Conservation (phyloP, 1,139 yeast species). For the Candida gigantensis region DNA sequence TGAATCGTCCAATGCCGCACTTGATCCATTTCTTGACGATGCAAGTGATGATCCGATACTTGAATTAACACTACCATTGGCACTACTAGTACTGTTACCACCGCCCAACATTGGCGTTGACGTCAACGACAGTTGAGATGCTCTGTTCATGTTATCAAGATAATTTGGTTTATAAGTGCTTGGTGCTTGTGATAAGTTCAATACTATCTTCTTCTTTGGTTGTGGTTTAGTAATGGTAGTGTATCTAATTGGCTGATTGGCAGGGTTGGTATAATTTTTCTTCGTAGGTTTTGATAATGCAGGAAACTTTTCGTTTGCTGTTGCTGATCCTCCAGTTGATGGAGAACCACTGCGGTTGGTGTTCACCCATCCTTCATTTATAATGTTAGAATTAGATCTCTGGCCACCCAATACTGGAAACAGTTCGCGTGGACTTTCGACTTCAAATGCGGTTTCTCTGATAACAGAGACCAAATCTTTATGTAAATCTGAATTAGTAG, state of each 20-base stretch:
- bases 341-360: constrained; percentile 19
- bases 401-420: constrained; percentile 37
- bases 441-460: constrained; percentile 22
- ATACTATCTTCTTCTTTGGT: constrained; percentile 15
- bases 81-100: constrained; percentile 7
- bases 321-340: too few species aligned
- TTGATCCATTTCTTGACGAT: constrained; percentile 10
- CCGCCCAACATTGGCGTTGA: constrained; percentile 21
- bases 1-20: constrained; percentile 16
- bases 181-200: constrained; percentile 20
- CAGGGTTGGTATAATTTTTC: constrained; percentile 15
- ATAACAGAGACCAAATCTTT: constrained; percentile 27
- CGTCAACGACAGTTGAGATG: constrained; percentile 14
- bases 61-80: neutral
- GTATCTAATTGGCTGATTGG: constrained; percentile 36
- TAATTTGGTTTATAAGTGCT: constrained; percentile 32
- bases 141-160: constrained; percentile 21
- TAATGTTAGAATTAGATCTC: constrained; percentile 17
- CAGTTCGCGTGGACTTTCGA: constrained; percentile 20
- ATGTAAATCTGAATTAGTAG: constrained; percentile 32
- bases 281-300: constrained; percentile 31
- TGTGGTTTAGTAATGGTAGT: constrained; percentile 41
- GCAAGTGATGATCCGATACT: constrained; percentile 5
- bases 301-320: constrained; percentile 49
- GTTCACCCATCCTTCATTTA: constrained; percentile 32